Evolutionary conservation across 148 eudicot genomes (phyloP), one percentile per base, ranked within the genome.

Genomic region (Rhododendron molle): DNA sequence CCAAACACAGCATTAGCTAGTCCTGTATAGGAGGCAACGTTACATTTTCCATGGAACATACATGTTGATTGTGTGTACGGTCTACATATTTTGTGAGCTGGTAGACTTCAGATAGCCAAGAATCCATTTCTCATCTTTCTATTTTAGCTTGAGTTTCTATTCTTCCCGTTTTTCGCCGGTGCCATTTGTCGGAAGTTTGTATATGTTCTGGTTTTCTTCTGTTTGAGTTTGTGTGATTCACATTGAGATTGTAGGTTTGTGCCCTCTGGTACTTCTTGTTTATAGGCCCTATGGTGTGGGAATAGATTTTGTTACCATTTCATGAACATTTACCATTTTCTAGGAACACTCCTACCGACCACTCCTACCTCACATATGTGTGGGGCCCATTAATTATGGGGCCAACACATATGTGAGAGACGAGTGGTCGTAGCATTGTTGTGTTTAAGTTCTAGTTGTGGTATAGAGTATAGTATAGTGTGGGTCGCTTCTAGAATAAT

Each of bases 171-270:
- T 46, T 71, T 28, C 0, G 18, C 44, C 54, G 44, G 18, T 47
- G 23, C 34, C 73, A 7, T 15, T 44, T 65, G 52, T 43, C n/a
- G 16, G 30, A 28, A 83, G 9, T 65, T 44, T 83, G 80, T 72
- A 50, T 7, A 50, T 49, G 38, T n/a, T 65, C 46, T 71, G 80
- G 47, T 49, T 12, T 83, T 49, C 78, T 32, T 72, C 46, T 28
- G 60, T 83, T 32, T 40, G 23, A 14, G 56, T 43, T 12, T 83
- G 67, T 73, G 76, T 47, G 36, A 47, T 83, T 83, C 21, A 83
- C 58, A 72, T 69, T 69, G 10, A 83, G 21, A 7, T 67, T 67
- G 85, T 83, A 36, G 44, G 36, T 83, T 28, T 72, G 43, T 71
- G 76, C 69, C 32, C 58, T 67, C 38, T 71, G 78, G 46, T 74